Percentiles rank a stretch among this genome's conserved stretches.
These are phyloP conservation scores for Vishniacozyma victoriae DNA, from an alignment of 768 basidiomycete genomes.

Conservation along the genomic window DNA sequence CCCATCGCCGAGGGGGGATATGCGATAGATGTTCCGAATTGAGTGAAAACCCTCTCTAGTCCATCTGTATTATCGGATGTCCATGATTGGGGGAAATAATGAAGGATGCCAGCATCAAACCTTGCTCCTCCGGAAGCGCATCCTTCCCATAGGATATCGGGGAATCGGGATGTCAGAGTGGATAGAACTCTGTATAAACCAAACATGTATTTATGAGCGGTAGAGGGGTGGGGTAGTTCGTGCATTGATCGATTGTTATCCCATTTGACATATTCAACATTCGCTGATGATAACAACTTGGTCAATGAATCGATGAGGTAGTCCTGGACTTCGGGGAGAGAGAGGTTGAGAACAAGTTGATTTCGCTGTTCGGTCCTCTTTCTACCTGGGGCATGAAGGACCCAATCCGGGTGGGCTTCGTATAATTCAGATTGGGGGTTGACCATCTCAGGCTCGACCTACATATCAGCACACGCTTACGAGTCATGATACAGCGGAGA, in stretches of 20 bases:
- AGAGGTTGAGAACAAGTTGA: constrained; percentile 29
- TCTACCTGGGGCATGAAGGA: constrained; percentile 11
- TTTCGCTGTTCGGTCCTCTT: constrained; percentile 15
- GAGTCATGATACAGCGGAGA: too few relatives aligned
- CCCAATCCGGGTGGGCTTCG: constrained; percentile 29
- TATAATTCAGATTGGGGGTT: constrained; percentile 28
- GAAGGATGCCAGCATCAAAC: constrained; percentile 27
- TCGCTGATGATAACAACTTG: constrained; percentile 7
- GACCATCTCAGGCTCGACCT: constrained; percentile 39
- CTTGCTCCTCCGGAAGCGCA: constrained; percentile 31
- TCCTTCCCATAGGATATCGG: constrained; percentile 28
- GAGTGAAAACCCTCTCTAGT: constrained; percentile 20
- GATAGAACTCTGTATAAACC: constrained; percentile 31
- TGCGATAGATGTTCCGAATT: constrained; percentile 24
- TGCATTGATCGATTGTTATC: constrained; percentile 32
- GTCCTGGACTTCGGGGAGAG: constrained; percentile 19
- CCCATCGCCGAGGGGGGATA: constrained; percentile 28
- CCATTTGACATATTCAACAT: constrained; percentile 33
- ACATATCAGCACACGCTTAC: too few relatives aligned
- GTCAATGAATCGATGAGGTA: constrained; percentile 20
- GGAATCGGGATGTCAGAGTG: constrained; percentile 27
- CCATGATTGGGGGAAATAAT: constrained; percentile 29
- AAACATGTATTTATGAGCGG: constrained; percentile 22
- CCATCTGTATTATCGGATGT: constrained; percentile 32
- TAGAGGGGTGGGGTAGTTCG: constrained; percentile 15